Percentiles rank a stretch among this genome's conserved stretches.
These are phyloP conservation scores for Blastosporella zonata DNA, from an alignment of 1,284 basidiomycete genomes.

Conservation along the genomic window DNA sequence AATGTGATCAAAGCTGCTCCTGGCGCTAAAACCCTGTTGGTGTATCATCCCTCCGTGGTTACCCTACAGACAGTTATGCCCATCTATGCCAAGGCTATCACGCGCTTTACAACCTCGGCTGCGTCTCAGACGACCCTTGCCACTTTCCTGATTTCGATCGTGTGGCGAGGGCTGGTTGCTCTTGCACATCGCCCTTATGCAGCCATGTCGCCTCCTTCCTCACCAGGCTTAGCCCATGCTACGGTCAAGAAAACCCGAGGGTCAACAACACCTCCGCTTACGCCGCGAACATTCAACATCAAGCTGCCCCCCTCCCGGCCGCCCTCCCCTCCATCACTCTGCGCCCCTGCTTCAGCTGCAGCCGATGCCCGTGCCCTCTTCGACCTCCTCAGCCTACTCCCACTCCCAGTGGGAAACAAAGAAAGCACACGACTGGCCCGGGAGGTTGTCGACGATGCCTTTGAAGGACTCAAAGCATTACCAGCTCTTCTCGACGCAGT, in stretches of 20 bases:
- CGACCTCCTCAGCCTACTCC: conserved; percentile 56
- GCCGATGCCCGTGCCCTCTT: conserved; percentile 58
- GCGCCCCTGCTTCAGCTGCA: conserved; percentile 38
- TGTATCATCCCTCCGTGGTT: conserved; percentile 58
- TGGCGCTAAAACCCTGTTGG: conserved; percentile 33
- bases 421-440: conserved; percentile 50
- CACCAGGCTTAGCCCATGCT: conserved; percentile 34
- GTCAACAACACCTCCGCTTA: conserved; percentile 48
- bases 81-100: conserved; percentile 54
- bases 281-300: conserved; percentile 63
- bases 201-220: conserved; percentile 40
- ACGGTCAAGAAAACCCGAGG: conserved; percentile 41
- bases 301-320: conserved; percentile 69
- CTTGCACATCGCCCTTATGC: conserved; percentile 55
- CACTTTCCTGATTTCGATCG: conserved; percentile 63
- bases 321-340: conserved; percentile 49
- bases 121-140: conserved; percentile 59
- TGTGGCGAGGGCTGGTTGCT: conserved; percentile 72
- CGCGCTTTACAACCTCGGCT: conserved; percentile 51
- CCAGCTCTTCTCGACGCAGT: conserved; percentile 54
- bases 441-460: conserved; percentile 77
- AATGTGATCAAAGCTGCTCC: conserved; percentile 32
- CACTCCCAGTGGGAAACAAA: conserved; percentile 52
- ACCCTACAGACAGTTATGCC: conserved; percentile 57
- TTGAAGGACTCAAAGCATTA: conserved; percentile 57